Evolutionary conservation across 768 basidiomycete species (phyloP).

Genomic region (Collybia mongolica): DNA sequence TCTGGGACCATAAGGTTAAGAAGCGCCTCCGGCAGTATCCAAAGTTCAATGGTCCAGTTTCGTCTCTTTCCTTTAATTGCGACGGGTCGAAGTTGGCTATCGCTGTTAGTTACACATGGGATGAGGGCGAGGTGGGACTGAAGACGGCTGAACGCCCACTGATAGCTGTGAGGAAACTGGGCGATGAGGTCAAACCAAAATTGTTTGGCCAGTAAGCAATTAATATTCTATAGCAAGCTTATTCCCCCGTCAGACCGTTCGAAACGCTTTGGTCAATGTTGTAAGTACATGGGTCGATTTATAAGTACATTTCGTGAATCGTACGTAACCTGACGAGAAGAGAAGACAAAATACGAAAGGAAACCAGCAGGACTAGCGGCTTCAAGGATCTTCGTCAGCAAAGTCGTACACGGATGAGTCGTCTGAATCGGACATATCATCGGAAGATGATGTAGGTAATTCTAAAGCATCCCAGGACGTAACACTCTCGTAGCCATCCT

Average conservation of each 20-base stretch:
- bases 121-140: constrained; percentile 74
- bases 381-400: too few species aligned
- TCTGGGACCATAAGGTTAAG: constrained; percentile 98
- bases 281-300: too few species aligned
- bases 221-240: too few species aligned
- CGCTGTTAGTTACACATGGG: constrained; percentile 89
- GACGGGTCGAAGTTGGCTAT: constrained; percentile 82
- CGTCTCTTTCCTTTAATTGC: constrained; percentile 77
- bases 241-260: too few species aligned
- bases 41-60: constrained; percentile 73
- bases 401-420: background rate
- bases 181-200: constrained; percentile 68
- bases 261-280: too few species aligned
- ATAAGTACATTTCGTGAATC: too few species aligned
- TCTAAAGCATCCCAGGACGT: constrained; percentile 6
- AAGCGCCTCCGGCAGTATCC: constrained; percentile 91
- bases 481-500: background rate
- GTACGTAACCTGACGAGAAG: too few species aligned
- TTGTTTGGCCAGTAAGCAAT: too few species aligned
- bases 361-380: too few species aligned
- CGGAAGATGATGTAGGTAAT: background rate
- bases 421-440: background rate
- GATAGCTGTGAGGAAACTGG: constrained; percentile 60
- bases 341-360: too few species aligned
- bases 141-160: constrained; percentile 63